Percentiles rank a stretch among this genome's conserved stretches.
phyloP scores from a whole-genome alignment of 441 rosid species.

The Erysimum cheiri region DNA sequence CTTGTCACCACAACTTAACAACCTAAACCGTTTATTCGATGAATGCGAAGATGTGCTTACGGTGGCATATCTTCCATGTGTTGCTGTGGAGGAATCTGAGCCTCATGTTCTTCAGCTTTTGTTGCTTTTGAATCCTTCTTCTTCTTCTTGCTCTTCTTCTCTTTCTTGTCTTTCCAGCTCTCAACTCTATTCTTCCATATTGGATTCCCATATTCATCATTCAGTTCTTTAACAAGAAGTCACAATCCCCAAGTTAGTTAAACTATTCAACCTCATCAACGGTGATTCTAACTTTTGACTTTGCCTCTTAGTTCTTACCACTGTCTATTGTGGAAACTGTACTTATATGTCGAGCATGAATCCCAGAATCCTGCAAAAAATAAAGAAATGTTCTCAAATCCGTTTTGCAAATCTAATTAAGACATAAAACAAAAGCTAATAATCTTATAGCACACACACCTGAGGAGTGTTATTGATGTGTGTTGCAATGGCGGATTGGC shows the following conservation, averaged over 20 bases:
- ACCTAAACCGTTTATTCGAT: neutral
- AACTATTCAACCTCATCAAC: no score
- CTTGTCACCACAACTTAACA: neutral
- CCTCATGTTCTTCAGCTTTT: conserved; percentile 50
- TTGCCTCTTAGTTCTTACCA: conserved; percentile 55
- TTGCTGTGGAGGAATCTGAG: conserved; percentile 78
- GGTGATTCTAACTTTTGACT: no score
- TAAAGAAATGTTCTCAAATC: conserved; percentile 32
- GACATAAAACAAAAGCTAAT: conserved; percentile 9
- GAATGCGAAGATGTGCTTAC: conserved; percentile 50
- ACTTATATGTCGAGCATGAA: conserved; percentile 94
- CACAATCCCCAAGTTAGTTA: conserved; percentile 21
- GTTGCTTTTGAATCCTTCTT: conserved; percentile 50
- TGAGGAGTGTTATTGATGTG: conserved; percentile 55
- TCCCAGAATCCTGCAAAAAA: conserved; percentile 66
- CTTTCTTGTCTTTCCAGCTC: conserved; percentile 97
- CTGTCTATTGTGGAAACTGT: conserved; percentile 89
- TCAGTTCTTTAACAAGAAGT: conserved; percentile 61
- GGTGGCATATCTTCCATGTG: conserved; percentile 83
- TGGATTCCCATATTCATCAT: conserved; percentile 87
- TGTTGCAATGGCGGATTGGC: conserved; percentile 54
- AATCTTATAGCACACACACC: conserved; percentile 46
- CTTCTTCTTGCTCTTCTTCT: conserved; percentile 71
- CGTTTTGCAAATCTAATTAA: neutral
- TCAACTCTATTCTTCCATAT: conserved; percentile 99